Evolutionary conservation across 2,329 filamentous ascomycete genomes (phyloP).

Genomic region (Monilinia fructigena): DNA sequence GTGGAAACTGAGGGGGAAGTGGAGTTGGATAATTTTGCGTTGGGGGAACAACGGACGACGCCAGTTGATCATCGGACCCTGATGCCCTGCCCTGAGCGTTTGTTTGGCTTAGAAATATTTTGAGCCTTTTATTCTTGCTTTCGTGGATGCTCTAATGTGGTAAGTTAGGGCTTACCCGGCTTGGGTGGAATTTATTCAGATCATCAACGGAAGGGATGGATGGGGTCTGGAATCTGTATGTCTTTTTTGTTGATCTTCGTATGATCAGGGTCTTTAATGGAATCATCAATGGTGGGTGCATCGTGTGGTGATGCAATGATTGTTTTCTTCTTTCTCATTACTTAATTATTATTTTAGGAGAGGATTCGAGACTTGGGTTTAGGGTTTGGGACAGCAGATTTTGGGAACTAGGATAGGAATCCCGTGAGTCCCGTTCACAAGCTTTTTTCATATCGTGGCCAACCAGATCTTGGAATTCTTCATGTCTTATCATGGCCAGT

Average conservation of each 20-base stretch:
- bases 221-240: background rate
- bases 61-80: background rate
- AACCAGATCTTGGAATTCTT: background rate
- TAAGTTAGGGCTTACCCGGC: too few species aligned
- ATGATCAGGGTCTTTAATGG: background rate
- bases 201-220: background rate
- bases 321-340: too few species aligned
- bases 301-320: background rate
- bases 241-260: background rate
- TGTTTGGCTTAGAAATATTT: background rate
- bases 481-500: background rate
- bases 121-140: background rate
- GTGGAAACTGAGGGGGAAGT: constrained; percentile 12
- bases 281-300: too few species aligned
- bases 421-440: too few species aligned
- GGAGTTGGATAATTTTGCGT: constrained; percentile 14
- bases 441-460: too few species aligned
- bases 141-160: too few species aligned
- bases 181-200: too few species aligned
- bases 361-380: too few species aligned
- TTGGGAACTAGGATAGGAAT: too few species aligned
- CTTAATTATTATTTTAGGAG: too few species aligned
- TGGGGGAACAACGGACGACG: constrained; percentile 4
- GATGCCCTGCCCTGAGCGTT: background rate
- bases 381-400: too few species aligned